Conservation (phyloP, 2,329 filamentous ascomycete species). For the Xenosphaeropsis pyriputrescens region DNA sequence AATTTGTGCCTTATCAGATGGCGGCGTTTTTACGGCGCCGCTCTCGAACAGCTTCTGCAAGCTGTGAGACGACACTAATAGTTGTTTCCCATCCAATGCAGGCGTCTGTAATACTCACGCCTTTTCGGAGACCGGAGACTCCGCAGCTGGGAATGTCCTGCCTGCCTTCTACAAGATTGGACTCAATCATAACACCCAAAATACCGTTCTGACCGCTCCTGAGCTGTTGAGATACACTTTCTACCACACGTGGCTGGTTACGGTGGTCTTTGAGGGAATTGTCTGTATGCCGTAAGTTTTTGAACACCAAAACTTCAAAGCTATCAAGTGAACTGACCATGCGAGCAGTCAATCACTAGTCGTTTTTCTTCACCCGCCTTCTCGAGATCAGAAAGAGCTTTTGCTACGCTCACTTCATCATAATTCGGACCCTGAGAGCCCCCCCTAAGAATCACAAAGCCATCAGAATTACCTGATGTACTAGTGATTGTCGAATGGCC, state of each 20-base stretch:
- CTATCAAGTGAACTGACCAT: constrained; percentile 41
- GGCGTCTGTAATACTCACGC: constrained; percentile 88
- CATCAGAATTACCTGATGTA: constrained; percentile 88
- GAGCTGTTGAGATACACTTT: constrained; percentile 69
- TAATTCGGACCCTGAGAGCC: constrained; percentile 90
- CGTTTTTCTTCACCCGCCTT: constrained; percentile 78
- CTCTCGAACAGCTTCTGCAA: constrained; percentile 70
- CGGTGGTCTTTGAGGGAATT: constrained; percentile 97
- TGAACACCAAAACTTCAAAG: background rate
- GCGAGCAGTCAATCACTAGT: constrained; percentile 97
- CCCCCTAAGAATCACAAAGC: constrained; percentile 89
- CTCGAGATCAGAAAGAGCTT: constrained; percentile 60
- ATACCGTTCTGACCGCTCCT: constrained; percentile 76
- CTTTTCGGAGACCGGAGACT: constrained; percentile 63
- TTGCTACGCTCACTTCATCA: constrained; percentile 70
- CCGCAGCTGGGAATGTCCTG: constrained; percentile 82
- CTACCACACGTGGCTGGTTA: constrained; percentile 90
- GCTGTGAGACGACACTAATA: constrained; percentile 64
- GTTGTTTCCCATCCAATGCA: constrained; percentile 92
- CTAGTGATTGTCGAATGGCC: constrained; percentile 88
- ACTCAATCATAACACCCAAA: constrained; percentile 97
- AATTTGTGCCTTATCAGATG: background rate
- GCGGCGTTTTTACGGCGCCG: constrained; percentile 37
- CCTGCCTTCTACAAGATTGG: constrained; percentile 84
- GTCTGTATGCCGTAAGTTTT: constrained; percentile 30